These are phyloP conservation scores for Hylodesmum podocarpum DNA, from an alignment of 306 rosid species.

Conservation along the genomic window DNA sequence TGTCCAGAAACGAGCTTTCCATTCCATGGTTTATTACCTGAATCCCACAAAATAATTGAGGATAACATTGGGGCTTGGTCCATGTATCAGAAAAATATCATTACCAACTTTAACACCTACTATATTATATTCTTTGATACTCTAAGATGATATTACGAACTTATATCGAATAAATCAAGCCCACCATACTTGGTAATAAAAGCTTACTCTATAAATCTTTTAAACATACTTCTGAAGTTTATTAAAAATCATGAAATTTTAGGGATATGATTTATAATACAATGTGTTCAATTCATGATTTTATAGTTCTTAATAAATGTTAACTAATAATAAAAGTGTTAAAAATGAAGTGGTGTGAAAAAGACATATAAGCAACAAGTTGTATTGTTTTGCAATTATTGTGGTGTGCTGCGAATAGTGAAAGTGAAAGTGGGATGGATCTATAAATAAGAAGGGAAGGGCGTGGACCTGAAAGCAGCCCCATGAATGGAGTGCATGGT, in stretches of 20 bases:
- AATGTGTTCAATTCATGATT: too few species aligned
- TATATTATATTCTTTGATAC: not conserved
- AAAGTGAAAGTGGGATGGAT: too few species aligned
- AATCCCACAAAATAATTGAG: not conserved
- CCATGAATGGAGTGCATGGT: slow-evolving; percentile 38
- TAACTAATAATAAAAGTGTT: too few species aligned
- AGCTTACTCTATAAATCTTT: not conserved
- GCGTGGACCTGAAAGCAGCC: slow-evolving; percentile 58
- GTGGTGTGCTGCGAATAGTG: too few species aligned
- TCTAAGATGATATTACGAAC: not conserved
- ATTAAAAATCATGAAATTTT: too few species aligned
- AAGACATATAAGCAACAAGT: too few species aligned
- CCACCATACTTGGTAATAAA: not conserved
- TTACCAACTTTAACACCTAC: not conserved
- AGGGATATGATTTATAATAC: too few species aligned
- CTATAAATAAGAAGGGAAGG: not conserved
- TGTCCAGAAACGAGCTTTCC: slow-evolving; percentile 30
- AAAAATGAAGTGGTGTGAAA: too few species aligned
- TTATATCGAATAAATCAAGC: not conserved
- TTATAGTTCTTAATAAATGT: too few species aligned
- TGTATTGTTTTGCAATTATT: too few species aligned
- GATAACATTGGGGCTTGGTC: too few species aligned
- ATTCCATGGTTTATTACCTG: slow-evolving; percentile 55
- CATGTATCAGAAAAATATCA: not conserved
- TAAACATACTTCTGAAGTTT: too few species aligned